Percentiles rank a stretch among this genome's conserved stretches.
Conservation (phyloP, 495 filamentous ascomycete species). For the Paragyromitra xinjiangensis region DNA sequence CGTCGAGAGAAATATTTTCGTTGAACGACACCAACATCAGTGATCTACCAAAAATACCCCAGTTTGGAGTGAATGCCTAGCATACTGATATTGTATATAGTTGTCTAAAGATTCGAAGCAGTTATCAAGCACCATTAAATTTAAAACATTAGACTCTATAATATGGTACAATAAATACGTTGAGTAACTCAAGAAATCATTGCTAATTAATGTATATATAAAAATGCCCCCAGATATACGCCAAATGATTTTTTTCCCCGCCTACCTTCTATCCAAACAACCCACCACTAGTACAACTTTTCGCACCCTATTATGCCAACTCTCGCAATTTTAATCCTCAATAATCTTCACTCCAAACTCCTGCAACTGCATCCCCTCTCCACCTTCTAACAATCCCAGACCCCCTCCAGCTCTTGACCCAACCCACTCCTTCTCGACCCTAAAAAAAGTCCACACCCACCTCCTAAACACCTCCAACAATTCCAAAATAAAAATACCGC, state of each 20-base stretch:
- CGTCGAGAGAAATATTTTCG: too few species aligned
- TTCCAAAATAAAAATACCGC: conserved; percentile 85
- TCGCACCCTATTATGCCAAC: background rate
- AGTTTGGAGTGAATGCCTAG: too few species aligned
- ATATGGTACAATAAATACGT: conserved; percentile 11
- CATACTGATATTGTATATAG: background rate
- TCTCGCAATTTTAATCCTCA: conserved; percentile 39
- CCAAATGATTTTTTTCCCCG: conserved; percentile 22
- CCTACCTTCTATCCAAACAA: conserved; percentile 11
- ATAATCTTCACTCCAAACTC: conserved; percentile 52
- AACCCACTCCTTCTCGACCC: conserved; percentile 92
- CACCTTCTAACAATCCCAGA: conserved; percentile 43
- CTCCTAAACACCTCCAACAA: conserved; percentile 83
- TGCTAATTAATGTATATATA: conserved; percentile 14
- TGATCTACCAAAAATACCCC: too few species aligned
- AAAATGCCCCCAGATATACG: conserved; percentile 36
- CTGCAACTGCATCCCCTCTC: conserved; percentile 42
- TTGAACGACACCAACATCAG: too few species aligned
- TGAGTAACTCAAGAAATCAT: conserved; percentile 12
- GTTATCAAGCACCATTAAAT: background rate
- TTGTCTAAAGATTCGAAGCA: background rate
- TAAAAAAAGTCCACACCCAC: conserved; percentile 97
- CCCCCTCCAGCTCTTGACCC: conserved; percentile 53
- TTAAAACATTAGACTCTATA: conserved; percentile 26
- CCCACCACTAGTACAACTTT: background rate